phyloP scores from a whole-genome alignment of 202 grass and related monocot genomes.

The Panicum virgatum region DNA sequence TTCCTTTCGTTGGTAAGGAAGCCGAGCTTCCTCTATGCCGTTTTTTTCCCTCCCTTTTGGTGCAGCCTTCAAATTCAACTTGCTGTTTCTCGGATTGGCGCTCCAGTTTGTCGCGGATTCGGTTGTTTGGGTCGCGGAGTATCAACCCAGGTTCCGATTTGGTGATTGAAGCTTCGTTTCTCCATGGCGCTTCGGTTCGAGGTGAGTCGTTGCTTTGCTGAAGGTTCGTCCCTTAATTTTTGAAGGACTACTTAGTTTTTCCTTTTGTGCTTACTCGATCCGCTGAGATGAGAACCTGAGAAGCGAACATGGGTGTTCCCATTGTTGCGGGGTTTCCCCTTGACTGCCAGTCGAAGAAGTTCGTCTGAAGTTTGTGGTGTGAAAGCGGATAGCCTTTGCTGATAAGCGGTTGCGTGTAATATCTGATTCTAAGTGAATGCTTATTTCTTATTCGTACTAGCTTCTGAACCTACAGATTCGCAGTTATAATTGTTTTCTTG shows the following conservation, averaged over 20 bases:
- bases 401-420: too few relatives aligned
- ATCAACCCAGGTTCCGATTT: constrained; percentile 8
- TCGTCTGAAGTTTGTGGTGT: constrained; percentile 8
- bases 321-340: not conserved
- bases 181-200: constrained; percentile 65
- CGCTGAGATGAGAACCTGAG: not conserved
- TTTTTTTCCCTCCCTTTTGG: not conserved
- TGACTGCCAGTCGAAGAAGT: not conserved
- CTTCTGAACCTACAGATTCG: too few relatives aligned
- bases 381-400: constrained; percentile 30
- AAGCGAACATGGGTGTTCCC: not conserved
- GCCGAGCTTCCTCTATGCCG: not conserved
- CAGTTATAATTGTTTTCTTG: constrained; percentile 11
- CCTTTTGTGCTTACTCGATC: not conserved
- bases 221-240: not conserved
- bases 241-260: not conserved
- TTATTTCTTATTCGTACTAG: too few relatives aligned
- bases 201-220: constrained; percentile 33
- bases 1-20: not conserved
- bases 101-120: not conserved
- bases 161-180: not conserved
- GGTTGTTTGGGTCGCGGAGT: not conserved
- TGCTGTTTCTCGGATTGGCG: not conserved
- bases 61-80: not conserved
- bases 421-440: too few relatives aligned